Evolutionary conservation across 139 green algal species (phyloP), one percentile per base, ranked within the genome.

Genomic region (Astrephomene gubernaculifera): DNA sequence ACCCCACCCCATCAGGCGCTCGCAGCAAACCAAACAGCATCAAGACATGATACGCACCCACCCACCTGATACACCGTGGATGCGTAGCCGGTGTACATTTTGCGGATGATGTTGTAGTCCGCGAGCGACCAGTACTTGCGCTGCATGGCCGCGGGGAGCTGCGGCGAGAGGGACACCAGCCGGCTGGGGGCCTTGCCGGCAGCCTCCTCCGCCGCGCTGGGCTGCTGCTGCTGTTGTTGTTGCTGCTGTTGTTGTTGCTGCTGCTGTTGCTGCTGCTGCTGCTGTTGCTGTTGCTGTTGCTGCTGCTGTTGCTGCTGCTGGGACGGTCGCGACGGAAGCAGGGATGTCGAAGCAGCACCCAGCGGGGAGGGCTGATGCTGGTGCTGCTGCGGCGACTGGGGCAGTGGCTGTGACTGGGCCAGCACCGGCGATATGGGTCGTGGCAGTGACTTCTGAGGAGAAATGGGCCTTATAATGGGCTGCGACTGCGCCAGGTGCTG

Each of bases 71-170:
- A 92, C 64, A 92, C 88, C 0, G 85, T 94, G 21, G 87, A 92
- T 0, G 91, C 91, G 61, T 94, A 94, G n/a, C 91, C 91, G 0
- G 87, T 94, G 83, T 94, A 94, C 83, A 94, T 89, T 75, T 94
- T 94, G 7, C 90, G 67, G 4, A 90, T 38, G 31, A 94, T 87
- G 41, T 75, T 76, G 83, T 93, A 94, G 67, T 94, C 91, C 0
- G 61, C 70, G 3, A 91, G 76, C 14, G 57, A 88, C 91, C 91
- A 94, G 63, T 84, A 72, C 53, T 90, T 81, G 35, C 91, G 85
- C 68, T 87, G 64, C 91, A 94, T 94, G 38, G 45, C 67, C 33
- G 52, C 71, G 1, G 88, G 88, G 52, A 92, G 63, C 81, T 86
- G 60, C 35, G 71, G 74, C 2, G 78, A 76, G 35, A 92, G 29